These are phyloP conservation scores for Melampsora occidentalis DNA, from an alignment of 1,284 basidiomycete species.

Conservation along the genomic window DNA sequence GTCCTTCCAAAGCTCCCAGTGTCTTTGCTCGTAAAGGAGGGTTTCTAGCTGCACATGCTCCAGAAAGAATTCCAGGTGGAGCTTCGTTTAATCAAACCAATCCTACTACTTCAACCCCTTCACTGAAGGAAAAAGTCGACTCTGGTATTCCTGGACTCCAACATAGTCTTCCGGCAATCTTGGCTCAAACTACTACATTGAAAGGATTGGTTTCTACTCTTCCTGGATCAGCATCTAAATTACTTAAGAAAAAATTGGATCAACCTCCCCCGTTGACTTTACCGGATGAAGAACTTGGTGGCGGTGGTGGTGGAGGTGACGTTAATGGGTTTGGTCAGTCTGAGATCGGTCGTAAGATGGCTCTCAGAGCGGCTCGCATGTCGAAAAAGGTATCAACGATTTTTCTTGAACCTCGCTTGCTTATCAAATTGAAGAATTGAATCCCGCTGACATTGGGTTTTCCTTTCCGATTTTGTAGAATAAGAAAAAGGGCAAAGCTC, in stretches of 20 bases:
- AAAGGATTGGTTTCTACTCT: slow-evolving; percentile 30
- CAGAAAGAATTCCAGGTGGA: slow-evolving; percentile 37
- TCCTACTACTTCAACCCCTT: slow-evolving; percentile 1
- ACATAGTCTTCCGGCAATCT: slow-evolving; percentile 41
- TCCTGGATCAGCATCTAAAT: slow-evolving; percentile 3
- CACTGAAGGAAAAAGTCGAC: slow-evolving; percentile 37
- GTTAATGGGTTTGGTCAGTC: slow-evolving; percentile 43
- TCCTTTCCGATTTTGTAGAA: slow-evolving; percentile 37
- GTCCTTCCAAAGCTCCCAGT: slow-evolving; percentile 33
- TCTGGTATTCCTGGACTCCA: slow-evolving; percentile 43
- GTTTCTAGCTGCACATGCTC: slow-evolving; percentile 43
- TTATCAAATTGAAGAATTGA: too few species aligned
- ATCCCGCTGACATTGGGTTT: too few species aligned
- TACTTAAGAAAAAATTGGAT: slow-evolving; percentile 33
- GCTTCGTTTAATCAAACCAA: neutral
- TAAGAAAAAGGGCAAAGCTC: slow-evolving; percentile 44
- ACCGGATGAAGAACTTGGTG: slow-evolving; percentile 42
- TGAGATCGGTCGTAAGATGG: slow-evolving; percentile 40
- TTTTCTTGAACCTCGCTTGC: too few species aligned
- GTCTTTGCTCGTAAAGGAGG: slow-evolving; percentile 43
- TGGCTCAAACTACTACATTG: slow-evolving; percentile 40
- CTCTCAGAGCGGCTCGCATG: slow-evolving; percentile 39
- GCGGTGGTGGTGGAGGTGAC: slow-evolving; percentile 28
- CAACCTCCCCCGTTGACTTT: slow-evolving; percentile 42
- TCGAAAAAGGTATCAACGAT: slow-evolving; percentile 40